phyloP scores from a whole-genome alignment of 1,284 basidiomycete genomes.

The Irpex sp. region DNA sequence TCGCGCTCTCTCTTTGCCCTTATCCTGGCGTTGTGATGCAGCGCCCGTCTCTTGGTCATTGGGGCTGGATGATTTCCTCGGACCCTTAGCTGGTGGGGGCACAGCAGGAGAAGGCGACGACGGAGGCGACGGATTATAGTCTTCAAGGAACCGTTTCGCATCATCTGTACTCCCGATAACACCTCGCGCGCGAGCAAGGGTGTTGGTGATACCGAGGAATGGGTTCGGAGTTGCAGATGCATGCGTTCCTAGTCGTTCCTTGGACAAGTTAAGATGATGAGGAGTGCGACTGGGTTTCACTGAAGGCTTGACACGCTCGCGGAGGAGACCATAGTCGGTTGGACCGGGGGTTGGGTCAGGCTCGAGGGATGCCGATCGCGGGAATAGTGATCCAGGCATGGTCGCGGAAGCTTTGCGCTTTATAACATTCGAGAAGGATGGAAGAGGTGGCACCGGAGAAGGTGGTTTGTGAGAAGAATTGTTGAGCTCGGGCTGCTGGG shows the following conservation, averaged over 20 bases:
- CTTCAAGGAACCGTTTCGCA: constrained; percentile 7
- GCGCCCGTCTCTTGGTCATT: neutral
- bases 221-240: neutral
- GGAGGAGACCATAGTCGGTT: neutral
- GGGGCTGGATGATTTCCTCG: neutral
- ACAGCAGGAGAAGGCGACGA: constrained; percentile 6
- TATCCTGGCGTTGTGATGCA: too few relatives aligned
- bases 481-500: neutral
- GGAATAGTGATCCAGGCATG: constrained; percentile 76
- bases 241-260: neutral
- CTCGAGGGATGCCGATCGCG: constrained; percentile 59
- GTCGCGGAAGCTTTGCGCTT: constrained; percentile 36
- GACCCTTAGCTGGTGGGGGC: neutral
- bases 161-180: constrained; percentile 4
- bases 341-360: constrained; percentile 36
- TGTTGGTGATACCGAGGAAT: constrained; percentile 1
- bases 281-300: neutral
- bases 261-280: neutral
- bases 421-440: neutral
- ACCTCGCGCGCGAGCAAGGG: neutral
- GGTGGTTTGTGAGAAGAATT: neutral
- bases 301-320: neutral
- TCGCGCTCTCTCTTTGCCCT: constrained; percentile 47
- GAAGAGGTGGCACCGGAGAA: constrained; percentile 17
- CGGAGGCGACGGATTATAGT: constrained; percentile 3